phyloP scores from a whole-genome alignment of 2,329 filamentous ascomycete species.

The Emergomyces pasteurianus region DNA sequence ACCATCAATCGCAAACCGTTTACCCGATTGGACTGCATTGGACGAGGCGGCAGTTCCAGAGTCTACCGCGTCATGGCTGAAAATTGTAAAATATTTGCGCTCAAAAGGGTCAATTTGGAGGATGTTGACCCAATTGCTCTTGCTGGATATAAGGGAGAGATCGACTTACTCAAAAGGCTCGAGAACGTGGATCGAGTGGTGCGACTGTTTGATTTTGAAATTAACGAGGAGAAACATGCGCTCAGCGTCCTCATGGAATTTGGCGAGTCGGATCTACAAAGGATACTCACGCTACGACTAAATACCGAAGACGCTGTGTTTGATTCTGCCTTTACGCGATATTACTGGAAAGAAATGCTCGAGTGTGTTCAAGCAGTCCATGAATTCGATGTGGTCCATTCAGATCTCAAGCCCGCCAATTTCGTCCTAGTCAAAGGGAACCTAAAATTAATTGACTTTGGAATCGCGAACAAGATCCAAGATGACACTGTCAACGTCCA shows the following conservation, averaged over 20 bases:
- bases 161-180: slow-evolving; percentile 74
- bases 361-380: slow-evolving; percentile 88
- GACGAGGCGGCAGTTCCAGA: slow-evolving; percentile 82
- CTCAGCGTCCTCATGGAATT: slow-evolving; percentile 94
- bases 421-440: slow-evolving; percentile 85
- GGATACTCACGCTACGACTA: slow-evolving; percentile 62
- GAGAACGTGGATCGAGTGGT: slow-evolving; percentile 82
- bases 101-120: slow-evolving; percentile 86
- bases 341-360: slow-evolving; percentile 99
- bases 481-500: slow-evolving; percentile 97
- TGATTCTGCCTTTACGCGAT: slow-evolving; percentile 85
- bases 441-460: slow-evolving; percentile 95
- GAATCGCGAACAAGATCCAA: slow-evolving; percentile 94
- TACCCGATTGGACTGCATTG: slow-evolving; percentile 78
- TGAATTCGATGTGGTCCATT: slow-evolving; percentile 84
- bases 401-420: slow-evolving; percentile 92
- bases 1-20: slow-evolving; percentile 86
- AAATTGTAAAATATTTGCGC: slow-evolving; percentile 86
- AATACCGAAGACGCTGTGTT: slow-evolving; percentile 63
- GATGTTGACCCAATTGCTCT: slow-evolving; percentile 77
- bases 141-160: slow-evolving; percentile 85
- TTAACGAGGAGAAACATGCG: slow-evolving; percentile 83
- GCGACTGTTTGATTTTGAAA: slow-evolving; percentile 78
- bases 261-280: slow-evolving; percentile 85
- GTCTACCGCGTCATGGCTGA: slow-evolving; percentile 96